phyloP scores from a whole-genome alignment of 2,329 filamentous ascomycete genomes.

The Trichoderma polysporum region DNA sequence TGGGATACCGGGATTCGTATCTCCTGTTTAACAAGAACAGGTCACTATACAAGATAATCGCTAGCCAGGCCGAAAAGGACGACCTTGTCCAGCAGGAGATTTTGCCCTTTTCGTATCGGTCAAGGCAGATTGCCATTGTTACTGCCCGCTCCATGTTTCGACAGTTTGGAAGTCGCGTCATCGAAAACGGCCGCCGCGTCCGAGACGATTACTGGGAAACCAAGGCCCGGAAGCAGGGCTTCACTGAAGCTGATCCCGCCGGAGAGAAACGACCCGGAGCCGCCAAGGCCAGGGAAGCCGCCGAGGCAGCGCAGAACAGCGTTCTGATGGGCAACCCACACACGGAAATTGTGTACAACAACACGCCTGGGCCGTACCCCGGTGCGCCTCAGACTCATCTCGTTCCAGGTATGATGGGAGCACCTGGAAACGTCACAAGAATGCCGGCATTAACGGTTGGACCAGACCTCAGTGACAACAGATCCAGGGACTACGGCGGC shows the following conservation, averaged over 20 bases:
- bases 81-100: conserved; percentile 94
- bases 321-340: conserved; percentile 67
- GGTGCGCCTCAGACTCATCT: conserved; percentile 66
- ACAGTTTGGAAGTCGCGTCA: conserved; percentile 93
- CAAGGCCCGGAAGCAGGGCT: conserved; percentile 95
- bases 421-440: conserved; percentile 65
- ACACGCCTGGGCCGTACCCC: conserved; percentile 64
- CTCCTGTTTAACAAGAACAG: conserved; percentile 98
- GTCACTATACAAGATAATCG: conserved; percentile 96
- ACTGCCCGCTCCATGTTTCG: conserved; percentile 98
- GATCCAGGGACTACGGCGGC: conserved; percentile 77
- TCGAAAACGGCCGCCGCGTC: conserved; percentile 84
- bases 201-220: conserved; percentile 99
- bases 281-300: conserved; percentile 81
- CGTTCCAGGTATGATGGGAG: conserved; percentile 69
- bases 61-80: conserved; percentile 93
- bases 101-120: conserved; percentile 93
- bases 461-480: conserved; percentile 73
- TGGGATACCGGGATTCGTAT: conserved; percentile 97
- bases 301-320: conserved; percentile 62
- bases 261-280: conserved; percentile 95
- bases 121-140: conserved; percentile 97
- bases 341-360: conserved; percentile 86
- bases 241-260: conserved; percentile 93
- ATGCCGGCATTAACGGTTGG: conserved; percentile 83